A percentile compares a stretch with the other conserved stretches of the same genome.
Conservation (phyloP, 2,329 filamentous ascomycete genomes). For the Trichoderma sp. region DNA sequence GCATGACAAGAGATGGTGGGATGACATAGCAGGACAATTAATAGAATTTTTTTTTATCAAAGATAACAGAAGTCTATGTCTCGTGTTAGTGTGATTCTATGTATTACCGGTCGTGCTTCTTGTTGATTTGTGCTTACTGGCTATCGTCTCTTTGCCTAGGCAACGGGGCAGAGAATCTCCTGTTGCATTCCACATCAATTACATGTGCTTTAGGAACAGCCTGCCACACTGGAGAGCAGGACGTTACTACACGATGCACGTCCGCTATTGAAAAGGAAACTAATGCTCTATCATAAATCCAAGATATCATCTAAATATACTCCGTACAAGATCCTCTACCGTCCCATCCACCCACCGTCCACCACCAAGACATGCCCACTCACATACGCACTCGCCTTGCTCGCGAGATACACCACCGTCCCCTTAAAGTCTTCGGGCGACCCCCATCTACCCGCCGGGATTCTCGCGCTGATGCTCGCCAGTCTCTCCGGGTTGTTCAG, state of each 20-base stretch:
- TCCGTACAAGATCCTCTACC: slow-evolving; percentile 48
- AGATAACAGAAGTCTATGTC: background rate
- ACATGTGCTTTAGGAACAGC: background rate
- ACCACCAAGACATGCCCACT: slow-evolving; percentile 80
- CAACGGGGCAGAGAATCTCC: background rate
- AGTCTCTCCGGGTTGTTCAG: slow-evolving; percentile 70
- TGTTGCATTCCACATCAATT: background rate
- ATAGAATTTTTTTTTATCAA: background rate
- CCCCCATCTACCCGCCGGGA: slow-evolving; percentile 84
- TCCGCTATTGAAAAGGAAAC: background rate
- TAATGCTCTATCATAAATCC: background rate
- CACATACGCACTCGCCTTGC: slow-evolving; percentile 76
- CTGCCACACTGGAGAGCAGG: background rate
- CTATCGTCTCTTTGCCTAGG: background rate
- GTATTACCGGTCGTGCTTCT: background rate
- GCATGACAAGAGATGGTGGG: slow-evolving; percentile 5
- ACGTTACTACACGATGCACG: background rate
- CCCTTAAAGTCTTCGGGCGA: slow-evolving; percentile 86
- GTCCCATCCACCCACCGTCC: slow-evolving; percentile 91
- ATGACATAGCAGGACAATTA: background rate
- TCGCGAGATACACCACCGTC: slow-evolving; percentile 73
- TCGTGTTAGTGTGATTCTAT: background rate
- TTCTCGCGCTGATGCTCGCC: slow-evolving; percentile 73
- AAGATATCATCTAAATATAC: background rate
- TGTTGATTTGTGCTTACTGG: background rate